phyloP scores from a whole-genome alignment of 139 green algal genomes.

The Tetraselmis chui region DNA sequence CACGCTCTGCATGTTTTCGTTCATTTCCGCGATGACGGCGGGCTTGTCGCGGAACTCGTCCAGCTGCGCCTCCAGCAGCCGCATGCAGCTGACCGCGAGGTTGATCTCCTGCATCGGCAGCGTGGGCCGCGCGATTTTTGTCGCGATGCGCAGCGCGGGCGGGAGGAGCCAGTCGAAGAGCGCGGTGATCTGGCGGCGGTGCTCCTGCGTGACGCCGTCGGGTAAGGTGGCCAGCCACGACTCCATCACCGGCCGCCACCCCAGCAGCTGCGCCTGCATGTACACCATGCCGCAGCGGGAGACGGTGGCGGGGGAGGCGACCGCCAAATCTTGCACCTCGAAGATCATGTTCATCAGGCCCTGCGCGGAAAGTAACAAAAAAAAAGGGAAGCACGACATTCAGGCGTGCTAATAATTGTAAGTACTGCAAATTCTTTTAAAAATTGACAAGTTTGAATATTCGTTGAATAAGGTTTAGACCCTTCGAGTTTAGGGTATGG shows the following conservation, averaged over 20 bases:
- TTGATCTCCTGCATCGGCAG: constrained; percentile 53
- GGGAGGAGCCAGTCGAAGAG: constrained; percentile 71
- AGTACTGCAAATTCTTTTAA: too few relatives aligned
- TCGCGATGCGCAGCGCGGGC: constrained; percentile 45
- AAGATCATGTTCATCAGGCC: constrained; percentile 52
- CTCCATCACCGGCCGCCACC: constrained; percentile 54
- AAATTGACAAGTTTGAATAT: too few relatives aligned
- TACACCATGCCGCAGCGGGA: constrained; percentile 79
- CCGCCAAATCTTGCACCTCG: constrained; percentile 72
- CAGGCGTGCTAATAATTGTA: too few relatives aligned
- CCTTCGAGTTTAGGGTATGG: too few relatives aligned
- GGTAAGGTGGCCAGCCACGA: constrained; percentile 55
- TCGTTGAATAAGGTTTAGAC: too few relatives aligned
- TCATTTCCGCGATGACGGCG: constrained; percentile 12
- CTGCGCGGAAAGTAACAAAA: constrained; percentile 23
- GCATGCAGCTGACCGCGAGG: constrained; percentile 32
- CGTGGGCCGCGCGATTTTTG: constrained; percentile 34
- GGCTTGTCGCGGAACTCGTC: constrained; percentile 15
- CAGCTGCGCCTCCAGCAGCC: constrained; percentile 15
- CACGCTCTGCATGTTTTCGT: constrained; percentile 15
- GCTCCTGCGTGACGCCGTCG: constrained; percentile 26
- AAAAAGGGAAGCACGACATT: neutral
- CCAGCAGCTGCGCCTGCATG: constrained; percentile 38
- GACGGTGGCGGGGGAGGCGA: constrained; percentile 72
- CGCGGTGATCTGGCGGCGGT: constrained; percentile 32